Conservation (phyloP, 1,139 yeast species). For the Spathaspora sp. region DNA sequence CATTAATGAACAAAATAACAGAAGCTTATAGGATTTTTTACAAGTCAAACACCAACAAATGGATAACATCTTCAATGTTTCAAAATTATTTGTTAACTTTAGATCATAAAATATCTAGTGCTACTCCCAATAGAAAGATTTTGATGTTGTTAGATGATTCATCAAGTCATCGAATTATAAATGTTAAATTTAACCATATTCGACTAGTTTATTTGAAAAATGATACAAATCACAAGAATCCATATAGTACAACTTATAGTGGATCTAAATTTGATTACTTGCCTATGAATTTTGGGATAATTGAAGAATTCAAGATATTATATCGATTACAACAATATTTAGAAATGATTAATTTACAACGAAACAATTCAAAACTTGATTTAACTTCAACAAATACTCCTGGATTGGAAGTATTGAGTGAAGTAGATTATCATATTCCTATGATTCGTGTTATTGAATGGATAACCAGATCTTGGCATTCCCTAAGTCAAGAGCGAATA, state of each 20-base stretch:
- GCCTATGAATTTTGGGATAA: conserved; percentile 66
- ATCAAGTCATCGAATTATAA: conserved; percentile 61
- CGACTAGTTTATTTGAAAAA: conserved; percentile 45
- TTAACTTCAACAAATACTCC: not conserved
- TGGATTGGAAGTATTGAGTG: conserved; percentile 29
- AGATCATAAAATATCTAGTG: conserved; percentile 52
- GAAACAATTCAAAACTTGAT: conserved; percentile 18
- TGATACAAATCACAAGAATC: conserved; percentile 40
- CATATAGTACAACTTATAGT: conserved; percentile 32
- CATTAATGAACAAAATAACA: conserved; percentile 47
- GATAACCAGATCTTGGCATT: conserved; percentile 57
- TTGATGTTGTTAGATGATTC: conserved; percentile 60
- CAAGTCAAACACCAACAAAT: conserved; percentile 60
- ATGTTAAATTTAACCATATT: conserved; percentile 54
- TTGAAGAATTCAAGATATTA: conserved; percentile 59
- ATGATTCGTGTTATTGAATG: conserved; percentile 58
- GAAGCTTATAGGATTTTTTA: conserved; percentile 53
- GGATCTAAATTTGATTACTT: conserved; percentile 49
- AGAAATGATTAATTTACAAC: conserved; percentile 46
- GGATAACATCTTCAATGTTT: conserved; percentile 66
- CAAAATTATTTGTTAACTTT: conserved; percentile 60
- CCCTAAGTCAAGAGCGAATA: conserved; percentile 45
- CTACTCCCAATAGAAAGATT: conserved; percentile 45
- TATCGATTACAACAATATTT: conserved; percentile 61
- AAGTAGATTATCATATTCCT: conserved; percentile 45